Percentiles rank a stretch among this genome's conserved stretches.
Conservation (phyloP, 257 asterid genomes). For the Rhazya stricta region DNA sequence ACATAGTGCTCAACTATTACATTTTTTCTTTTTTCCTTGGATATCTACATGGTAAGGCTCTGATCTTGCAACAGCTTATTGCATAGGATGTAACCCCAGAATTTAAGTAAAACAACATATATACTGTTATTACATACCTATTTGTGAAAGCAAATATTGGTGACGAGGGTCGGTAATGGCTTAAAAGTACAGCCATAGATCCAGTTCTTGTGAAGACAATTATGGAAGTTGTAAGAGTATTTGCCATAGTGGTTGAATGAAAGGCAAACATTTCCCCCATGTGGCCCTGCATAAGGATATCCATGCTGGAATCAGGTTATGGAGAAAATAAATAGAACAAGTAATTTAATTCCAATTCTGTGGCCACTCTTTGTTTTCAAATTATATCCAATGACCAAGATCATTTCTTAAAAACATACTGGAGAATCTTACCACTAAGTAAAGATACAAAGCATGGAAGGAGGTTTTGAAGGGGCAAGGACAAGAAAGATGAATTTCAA, state of each 20-base stretch:
- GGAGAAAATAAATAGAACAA: background rate
- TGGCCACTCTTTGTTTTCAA: background rate
- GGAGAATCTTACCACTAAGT: background rate
- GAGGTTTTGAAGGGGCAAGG: background rate
- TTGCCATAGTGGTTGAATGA: slow-evolving; percentile 85
- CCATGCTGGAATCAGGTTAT: background rate
- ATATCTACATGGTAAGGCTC: background rate
- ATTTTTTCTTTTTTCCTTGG: background rate
- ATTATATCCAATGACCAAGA: background rate
- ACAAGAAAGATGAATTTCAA: background rate
- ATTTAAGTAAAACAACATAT: slow-evolving; percentile 2
- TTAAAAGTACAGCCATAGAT: slow-evolving; percentile 78
- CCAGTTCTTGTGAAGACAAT: slow-evolving; percentile 98
- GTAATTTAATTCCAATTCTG: background rate
- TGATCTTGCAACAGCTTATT: background rate
- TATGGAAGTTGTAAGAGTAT: slow-evolving; percentile 75
- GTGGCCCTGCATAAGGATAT: slow-evolving; percentile 50
- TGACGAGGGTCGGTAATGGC: slow-evolving; percentile 83
- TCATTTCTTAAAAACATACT: background rate
- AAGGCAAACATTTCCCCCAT: slow-evolving; percentile 95
- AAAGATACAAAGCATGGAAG: background rate
- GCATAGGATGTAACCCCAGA: background rate
- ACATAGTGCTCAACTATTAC: background rate
- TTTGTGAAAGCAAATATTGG: slow-evolving; percentile 86
- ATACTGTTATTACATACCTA: slow-evolving; percentile 41